Base-by-base conservation (phyloP, 2,329 filamentous ascomycete genomes). In the Aureobasidium sp. region DNA sequence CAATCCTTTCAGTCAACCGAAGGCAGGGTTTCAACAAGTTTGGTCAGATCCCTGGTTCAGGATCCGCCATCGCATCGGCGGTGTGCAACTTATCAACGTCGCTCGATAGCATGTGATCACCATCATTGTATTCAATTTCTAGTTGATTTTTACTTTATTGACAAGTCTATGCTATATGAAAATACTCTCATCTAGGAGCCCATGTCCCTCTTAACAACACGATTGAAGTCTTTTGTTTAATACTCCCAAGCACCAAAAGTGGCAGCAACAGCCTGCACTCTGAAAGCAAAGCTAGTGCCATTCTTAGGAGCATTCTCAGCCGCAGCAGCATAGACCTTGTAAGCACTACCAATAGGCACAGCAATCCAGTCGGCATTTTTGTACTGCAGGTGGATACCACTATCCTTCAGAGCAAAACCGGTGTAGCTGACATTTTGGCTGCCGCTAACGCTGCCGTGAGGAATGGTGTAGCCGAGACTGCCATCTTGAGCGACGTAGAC, bases 181-280 rank as follows among this genome's bases (percentile, higher is more conserved):
- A 4, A 10, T 17, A 8, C 50, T 23, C 20, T 17, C 29, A 9
- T 34, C 27, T 13, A 15, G 8, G 23, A 17, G 10, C 15, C 15
- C 26, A 8, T 32, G 8, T 27, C 3, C 6, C 2, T 13, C 27
- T 6, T 41, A 15, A 23, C 27, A 41, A n/a, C 5, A n/a, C 17
- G 3, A 47, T 2, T n/a, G n/a, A 36, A 12, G 15, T 5, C 12
- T 7, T 23, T 37, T 0, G 23, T 12, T 29, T 15, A 56, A 20
- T 61, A 62, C 48, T 62, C 59, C 48, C 48, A 62, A 55, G 59
- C 59, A 23, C 47, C 59, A 39, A 27, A 46, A 39, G 59, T 32
- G 15, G 48, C 50, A 23, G 41, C 13, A 9, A 23, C 20, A 65
- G 77, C 5, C 73, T 71, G 27, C 48, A 63, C 37, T 36, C 61